Base-by-base conservation (phyloP, 768 basidiomycete genomes). In the Amanita subjunquillea region DNA sequence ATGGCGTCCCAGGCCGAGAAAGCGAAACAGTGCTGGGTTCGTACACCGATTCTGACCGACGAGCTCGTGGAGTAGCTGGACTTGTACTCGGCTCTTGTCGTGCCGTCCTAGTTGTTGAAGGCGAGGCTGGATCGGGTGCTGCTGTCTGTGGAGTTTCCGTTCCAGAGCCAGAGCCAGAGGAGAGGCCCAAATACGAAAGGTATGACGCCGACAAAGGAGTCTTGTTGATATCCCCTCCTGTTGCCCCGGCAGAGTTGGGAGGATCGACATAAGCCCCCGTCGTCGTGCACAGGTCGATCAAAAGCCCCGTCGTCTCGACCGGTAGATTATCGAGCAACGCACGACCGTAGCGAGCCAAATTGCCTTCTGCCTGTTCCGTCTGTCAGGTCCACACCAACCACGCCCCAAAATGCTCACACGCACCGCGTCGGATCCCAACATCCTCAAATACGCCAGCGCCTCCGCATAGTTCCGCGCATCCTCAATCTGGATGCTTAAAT, bases 401-500 rank as follows among this genome's bases (percentile, higher is more conserved):
- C 46, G 52, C 15, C 13, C 48, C 12, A 4, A 23, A 50, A 48
- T 39, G 43, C 57, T 42, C 15, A 50, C 32, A 75, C 90, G 58
- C 62, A 94, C 92, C 23, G 80, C 83, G 52, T 83, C 86, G 2
- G 83, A 77, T 0, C 91, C 91, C 7, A 96, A 72, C 47, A 76
- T 76, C 54, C 91, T 72, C 47, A 99, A 63, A 67, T 96, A 99
- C 20, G 66, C 67, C 55, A 96, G 69, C 0, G 93, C 96, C 58
- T 91, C 92, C 47, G 66, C 72, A 59, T 82, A 91, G 55, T 91
- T 82, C 10, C 79, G 83, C 0, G 85, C 82, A 68, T 98, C 96
- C 66, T 98, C 94, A 45, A 99, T 87, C 67, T 93, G 86, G 45
- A 98, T 94, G 54, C 90, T 75, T 38, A 99, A 66, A 66, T 92